These are phyloP conservation scores for Discostella pseudostelligera DNA, from an alignment of 108 stramenopile species.

Conservation along the genomic window DNA sequence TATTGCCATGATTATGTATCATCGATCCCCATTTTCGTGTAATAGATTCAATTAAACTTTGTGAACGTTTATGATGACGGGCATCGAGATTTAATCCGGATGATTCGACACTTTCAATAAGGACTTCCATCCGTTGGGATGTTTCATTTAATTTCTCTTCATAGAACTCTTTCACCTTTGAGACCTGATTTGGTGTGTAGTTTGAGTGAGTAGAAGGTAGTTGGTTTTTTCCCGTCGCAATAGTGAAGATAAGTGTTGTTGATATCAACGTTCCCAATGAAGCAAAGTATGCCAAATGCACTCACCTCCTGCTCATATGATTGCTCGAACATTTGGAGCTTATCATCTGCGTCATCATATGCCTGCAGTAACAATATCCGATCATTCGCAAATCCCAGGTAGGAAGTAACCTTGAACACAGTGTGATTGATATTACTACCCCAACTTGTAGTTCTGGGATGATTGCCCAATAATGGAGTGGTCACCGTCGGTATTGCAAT, in stretches of 20 bases:
- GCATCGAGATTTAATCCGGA: slow-evolving; percentile 24
- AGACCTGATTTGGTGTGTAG: slow-evolving; percentile 1
- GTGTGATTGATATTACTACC: slow-evolving; percentile 14
- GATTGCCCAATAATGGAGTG: slow-evolving; percentile 5
- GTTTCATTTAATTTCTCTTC: slow-evolving; percentile 57
- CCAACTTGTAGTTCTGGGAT: background rate
- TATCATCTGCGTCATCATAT: slow-evolving; percentile 31
- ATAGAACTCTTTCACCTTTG: slow-evolving; percentile 65
- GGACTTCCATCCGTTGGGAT: slow-evolving; percentile 54
- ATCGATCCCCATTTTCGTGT: slow-evolving; percentile 18
- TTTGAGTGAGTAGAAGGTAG: no score
- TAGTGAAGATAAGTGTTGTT: no score
- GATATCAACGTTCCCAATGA: no score
- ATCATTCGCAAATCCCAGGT: slow-evolving; percentile 35
- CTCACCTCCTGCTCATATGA: slow-evolving; percentile 48
- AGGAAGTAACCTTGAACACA: slow-evolving; percentile 29
- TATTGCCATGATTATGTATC: slow-evolving; percentile 3
- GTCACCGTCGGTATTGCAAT: background rate
- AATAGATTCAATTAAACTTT: background rate
- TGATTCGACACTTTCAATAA: slow-evolving; percentile 60
- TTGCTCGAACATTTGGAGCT: slow-evolving; percentile 22
- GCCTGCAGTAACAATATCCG: slow-evolving; percentile 10
- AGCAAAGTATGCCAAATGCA: no score
- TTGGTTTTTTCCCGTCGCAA: no score
- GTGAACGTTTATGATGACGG: background rate